Base-by-base conservation (phyloP, 345 rosid genomes). In the Moricandia arvensis region DNA sequence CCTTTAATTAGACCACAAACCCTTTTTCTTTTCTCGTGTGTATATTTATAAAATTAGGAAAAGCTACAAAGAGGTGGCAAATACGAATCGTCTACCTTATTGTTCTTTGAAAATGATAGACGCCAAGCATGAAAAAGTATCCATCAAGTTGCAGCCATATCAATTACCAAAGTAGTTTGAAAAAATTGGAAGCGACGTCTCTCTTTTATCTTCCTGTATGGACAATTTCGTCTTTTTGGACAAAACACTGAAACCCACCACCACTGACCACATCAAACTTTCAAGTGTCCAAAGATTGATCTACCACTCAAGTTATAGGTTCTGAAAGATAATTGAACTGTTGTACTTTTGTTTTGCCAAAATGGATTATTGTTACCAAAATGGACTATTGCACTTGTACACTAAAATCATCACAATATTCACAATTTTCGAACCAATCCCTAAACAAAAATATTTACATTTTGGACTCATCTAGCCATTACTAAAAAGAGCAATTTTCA, bases 71-170 rank as follows among this genome's bases (percentile, higher is more conserved):
- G 35, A 78, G 77, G 38, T 68, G 81, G 63, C 77, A 78, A 72
- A 18, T 72, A 59, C 49, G 81, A 78, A 49, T 66, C 11, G 68
- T 65, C 68, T 65, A 59, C 76, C 49, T 66, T 35, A 72, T 51
- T 58, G 63, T 34, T 35, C 49, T 47, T 72, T 78, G 47, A 66
- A 72, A 66, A 66, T 8, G 63, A 72, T 35, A 66, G 81, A 59
- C 81, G 81, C 81, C 81, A 78, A 66, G 15, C 30, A 51, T 51
- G 77, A 78, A 78, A 47, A 70, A 65, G 49, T 17, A 72, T 71
- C 57, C 8, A 59, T 65, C 76, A 65, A 77, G 62, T 65, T 71
- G 76, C 67, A 71, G 60, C 24, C 55, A 58, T 37, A 71, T 16
- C 68, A 71, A 71, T 58, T 47, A 47, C 17, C 17, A 17, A 64